These are phyloP conservation scores for Kuraishia hungarica DNA, from an alignment of 805 yeast genomes.

Conservation along the genomic window DNA sequence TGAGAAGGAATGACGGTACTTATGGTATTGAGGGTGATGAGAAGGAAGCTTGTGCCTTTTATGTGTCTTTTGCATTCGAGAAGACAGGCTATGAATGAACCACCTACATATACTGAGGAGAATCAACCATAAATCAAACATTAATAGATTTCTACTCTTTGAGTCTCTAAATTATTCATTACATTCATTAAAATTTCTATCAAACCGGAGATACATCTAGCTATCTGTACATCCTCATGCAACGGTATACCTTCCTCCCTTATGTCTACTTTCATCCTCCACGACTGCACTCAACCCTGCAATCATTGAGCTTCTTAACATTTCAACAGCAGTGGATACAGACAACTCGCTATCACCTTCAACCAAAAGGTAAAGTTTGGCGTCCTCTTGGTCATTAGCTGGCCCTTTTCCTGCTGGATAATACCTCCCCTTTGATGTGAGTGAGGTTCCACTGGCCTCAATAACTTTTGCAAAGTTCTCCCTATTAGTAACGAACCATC, in stretches of 20 bases:
- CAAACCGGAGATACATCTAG: neutral
- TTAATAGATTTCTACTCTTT: neutral
- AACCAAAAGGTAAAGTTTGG: conserved; percentile 67
- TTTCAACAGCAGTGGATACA: conserved; percentile 49
- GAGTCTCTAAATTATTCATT: neutral
- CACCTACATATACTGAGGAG: neutral
- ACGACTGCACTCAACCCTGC: conserved; percentile 29
- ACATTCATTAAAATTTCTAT: neutral
- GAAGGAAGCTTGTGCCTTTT: conserved; percentile 79
- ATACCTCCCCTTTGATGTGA: conserved; percentile 76
- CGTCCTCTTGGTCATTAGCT: conserved; percentile 46
- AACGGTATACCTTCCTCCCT: conserved; percentile 5
- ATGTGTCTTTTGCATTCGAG: conserved; percentile 76
- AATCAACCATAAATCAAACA: neutral
- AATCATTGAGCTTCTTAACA: conserved; percentile 45
- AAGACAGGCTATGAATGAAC: conserved; percentile 21
- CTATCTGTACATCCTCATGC: neutral
- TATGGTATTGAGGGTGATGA: conserved; percentile 87
- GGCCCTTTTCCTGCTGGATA: conserved; percentile 56
- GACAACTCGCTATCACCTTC: conserved; percentile 62
- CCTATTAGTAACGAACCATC: conserved; percentile 71
- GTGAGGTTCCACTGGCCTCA: conserved; percentile 65
- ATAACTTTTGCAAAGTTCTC: conserved; percentile 54
- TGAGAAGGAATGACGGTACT: conserved; percentile 69
- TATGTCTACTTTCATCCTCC: conserved; percentile 2